Conservation (phyloP, 352 stramenopile genomes). For the Phytophthora macrochlamydospora region DNA sequence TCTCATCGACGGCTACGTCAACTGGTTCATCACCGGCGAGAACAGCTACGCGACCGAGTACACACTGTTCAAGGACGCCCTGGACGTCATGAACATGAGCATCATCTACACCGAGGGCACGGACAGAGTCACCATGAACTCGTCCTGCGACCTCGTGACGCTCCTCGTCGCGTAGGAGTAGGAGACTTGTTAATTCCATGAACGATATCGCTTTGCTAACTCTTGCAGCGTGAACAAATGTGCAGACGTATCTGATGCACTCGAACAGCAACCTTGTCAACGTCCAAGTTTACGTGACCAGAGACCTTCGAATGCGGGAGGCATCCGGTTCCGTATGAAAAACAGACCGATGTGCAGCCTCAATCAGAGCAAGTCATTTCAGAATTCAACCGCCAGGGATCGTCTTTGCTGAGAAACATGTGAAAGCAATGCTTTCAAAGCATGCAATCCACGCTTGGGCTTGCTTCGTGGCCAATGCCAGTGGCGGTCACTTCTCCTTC, state of each 20-base stretch:
- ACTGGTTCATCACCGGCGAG: constrained; percentile 64
- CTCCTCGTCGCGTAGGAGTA: constrained; percentile 20
- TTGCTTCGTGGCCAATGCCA: too few relatives aligned
- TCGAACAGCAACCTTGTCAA: too few relatives aligned
- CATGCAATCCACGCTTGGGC: not conserved
- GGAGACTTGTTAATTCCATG: too few relatives aligned
- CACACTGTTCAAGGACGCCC: constrained; percentile 45
- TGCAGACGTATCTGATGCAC: too few relatives aligned
- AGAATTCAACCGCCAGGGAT: not conserved
- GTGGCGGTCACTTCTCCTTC: too few relatives aligned
- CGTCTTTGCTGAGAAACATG: not conserved
- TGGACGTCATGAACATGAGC: constrained; percentile 57
- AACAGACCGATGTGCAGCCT: not conserved
- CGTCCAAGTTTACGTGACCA: too few relatives aligned
- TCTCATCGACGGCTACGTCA: constrained; percentile 39
- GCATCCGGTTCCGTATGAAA: not conserved
- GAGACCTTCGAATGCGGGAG: not conserved
- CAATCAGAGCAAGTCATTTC: not conserved
- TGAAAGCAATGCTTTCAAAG: not conserved
- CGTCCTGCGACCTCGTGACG: constrained; percentile 33
- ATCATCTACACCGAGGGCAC: constrained; percentile 58
- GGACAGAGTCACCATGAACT: constrained; percentile 35
- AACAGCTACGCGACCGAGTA: constrained; percentile 42
- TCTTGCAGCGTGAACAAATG: too few relatives aligned
- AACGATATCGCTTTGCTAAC: too few relatives aligned